Conservation (phyloP, 148 eudicot genomes). For the Tetragonia tetragonoides region DNA sequence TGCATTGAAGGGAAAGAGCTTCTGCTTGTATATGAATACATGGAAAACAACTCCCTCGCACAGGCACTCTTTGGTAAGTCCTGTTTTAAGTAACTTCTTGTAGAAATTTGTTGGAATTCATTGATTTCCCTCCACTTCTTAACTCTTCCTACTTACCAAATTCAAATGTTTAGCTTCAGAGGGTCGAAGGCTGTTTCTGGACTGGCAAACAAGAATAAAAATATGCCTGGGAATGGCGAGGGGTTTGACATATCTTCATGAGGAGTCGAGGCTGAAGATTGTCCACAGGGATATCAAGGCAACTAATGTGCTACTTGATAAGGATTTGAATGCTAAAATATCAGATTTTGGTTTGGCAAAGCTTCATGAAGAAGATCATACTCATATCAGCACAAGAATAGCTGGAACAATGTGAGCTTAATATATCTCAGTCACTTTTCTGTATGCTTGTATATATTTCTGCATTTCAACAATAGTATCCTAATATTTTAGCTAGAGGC, state of each 20-base stretch:
- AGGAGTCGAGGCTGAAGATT: constrained; percentile 57
- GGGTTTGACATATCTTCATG: constrained; percentile 64
- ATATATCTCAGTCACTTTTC: constrained; percentile 41
- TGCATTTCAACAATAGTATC: constrained; percentile 55
- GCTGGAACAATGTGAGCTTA: constrained; percentile 42
- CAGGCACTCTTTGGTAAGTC: constrained; percentile 70
- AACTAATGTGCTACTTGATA: constrained; percentile 77
- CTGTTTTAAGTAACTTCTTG: not conserved
- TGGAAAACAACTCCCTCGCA: constrained; percentile 82
- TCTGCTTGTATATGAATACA: constrained; percentile 69
- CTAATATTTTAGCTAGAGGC: constrained; percentile 38
- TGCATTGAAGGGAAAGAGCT: constrained; percentile 80
- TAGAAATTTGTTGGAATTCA: not conserved
- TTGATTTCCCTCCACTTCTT: not conserved
- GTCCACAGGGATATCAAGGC: constrained; percentile 89
- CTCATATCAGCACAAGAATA: constrained; percentile 73
- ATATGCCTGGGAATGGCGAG: constrained; percentile 53
- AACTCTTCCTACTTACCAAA: not conserved
- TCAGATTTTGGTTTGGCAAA: constrained; percentile 88
- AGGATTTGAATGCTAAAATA: constrained; percentile 74
- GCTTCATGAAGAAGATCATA: constrained; percentile 74
- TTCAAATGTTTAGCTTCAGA: constrained; percentile 29
- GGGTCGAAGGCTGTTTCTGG: constrained; percentile 35
- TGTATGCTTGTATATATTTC: constrained; percentile 28
- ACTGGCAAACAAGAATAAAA: constrained; percentile 49